Evolutionary conservation across 306 rosid species (phyloP).

Genomic region (Erythrophleum fordii): DNA sequence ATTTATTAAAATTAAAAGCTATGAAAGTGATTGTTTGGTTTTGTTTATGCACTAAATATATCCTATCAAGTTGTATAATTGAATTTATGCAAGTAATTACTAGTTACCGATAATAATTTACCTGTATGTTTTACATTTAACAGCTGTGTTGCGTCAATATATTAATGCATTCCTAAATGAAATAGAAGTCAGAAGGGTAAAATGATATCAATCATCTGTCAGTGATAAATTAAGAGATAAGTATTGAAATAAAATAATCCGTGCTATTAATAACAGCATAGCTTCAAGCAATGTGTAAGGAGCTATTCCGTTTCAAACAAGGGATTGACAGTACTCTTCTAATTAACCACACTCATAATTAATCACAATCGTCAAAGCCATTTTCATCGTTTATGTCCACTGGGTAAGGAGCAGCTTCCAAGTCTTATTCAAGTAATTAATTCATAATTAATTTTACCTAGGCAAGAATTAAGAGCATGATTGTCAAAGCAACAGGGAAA

Average conservation of each 20-base stretch:
- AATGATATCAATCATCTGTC: background rate
- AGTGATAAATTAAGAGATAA: background rate
- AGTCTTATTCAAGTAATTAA: background rate
- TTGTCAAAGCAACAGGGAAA: background rate
- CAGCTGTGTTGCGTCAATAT: background rate
- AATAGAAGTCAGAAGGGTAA: background rate
- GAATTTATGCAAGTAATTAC: no score
- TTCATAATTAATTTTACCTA: background rate
- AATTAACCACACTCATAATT: background rate
- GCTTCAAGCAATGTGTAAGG: constrained; percentile 8
- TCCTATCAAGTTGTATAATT: no score
- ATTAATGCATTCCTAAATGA: background rate
- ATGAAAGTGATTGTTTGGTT: no score
- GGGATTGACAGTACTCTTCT: constrained; percentile 18
- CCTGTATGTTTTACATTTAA: no score
- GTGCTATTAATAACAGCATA: background rate
- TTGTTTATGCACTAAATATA: no score
- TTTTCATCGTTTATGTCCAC: background rate
- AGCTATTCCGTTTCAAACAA: constrained; percentile 28
- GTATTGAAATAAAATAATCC: background rate
- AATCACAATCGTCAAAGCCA: background rate
- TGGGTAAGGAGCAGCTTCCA: constrained; percentile 1
- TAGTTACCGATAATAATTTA: no score
- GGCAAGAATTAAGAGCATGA: constrained; percentile 1
- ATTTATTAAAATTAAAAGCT: no score